phyloP scores from a whole-genome alignment of 139 green algal genomes.

The Prasinococcaceae sp. region DNA sequence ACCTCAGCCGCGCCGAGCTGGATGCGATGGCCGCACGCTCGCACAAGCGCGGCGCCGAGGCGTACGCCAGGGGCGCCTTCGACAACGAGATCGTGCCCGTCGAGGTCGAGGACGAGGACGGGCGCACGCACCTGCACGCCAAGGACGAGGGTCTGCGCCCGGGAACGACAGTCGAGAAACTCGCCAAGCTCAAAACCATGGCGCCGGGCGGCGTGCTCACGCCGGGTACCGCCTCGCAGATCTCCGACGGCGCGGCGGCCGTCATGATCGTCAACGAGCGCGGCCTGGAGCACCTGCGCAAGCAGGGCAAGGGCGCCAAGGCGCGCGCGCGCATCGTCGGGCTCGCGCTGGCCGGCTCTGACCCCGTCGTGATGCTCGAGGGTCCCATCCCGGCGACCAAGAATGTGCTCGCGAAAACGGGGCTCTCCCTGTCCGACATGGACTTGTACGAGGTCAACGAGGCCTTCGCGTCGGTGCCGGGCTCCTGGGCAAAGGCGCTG shows the following conservation, averaged over 20 bases:
- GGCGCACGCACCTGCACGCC: slow-evolving; percentile 45
- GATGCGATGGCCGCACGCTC: slow-evolving; percentile 42
- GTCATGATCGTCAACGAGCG: too few species aligned
- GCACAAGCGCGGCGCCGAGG: slow-evolving; percentile 65
- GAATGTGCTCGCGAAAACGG: slow-evolving; percentile 42
- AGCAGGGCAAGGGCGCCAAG: slow-evolving; percentile 76
- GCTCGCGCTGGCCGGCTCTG: slow-evolving; percentile 75
- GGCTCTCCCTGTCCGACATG: slow-evolving; percentile 60
- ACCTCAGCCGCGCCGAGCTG: too few species aligned
- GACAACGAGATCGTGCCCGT: slow-evolving; percentile 84
- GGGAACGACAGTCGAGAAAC: slow-evolving; percentile 35
- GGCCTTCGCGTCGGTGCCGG: slow-evolving; percentile 49
- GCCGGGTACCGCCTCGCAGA: slow-evolving; percentile 53
- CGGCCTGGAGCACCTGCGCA: too few species aligned
- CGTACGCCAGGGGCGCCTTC: slow-evolving; percentile 59
- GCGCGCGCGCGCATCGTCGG: slow-evolving; percentile 52
- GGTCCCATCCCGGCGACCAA: slow-evolving; percentile 83
- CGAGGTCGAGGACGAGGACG: slow-evolving; percentile 59
- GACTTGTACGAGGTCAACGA: slow-evolving; percentile 95
- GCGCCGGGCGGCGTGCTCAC: slow-evolving; percentile 82
- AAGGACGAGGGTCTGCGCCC: slow-evolving; percentile 79
- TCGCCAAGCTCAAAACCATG: slow-evolving; percentile 50
- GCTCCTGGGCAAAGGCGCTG: slow-evolving; percentile 63
- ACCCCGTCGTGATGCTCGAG: slow-evolving; percentile 85
- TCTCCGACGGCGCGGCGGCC: slow-evolving; percentile 77